A percentile compares a stretch with the other conserved stretches of the same genome.
Conservation (phyloP, 2,329 filamentous ascomycete genomes). For the Penicillium sp. region DNA sequence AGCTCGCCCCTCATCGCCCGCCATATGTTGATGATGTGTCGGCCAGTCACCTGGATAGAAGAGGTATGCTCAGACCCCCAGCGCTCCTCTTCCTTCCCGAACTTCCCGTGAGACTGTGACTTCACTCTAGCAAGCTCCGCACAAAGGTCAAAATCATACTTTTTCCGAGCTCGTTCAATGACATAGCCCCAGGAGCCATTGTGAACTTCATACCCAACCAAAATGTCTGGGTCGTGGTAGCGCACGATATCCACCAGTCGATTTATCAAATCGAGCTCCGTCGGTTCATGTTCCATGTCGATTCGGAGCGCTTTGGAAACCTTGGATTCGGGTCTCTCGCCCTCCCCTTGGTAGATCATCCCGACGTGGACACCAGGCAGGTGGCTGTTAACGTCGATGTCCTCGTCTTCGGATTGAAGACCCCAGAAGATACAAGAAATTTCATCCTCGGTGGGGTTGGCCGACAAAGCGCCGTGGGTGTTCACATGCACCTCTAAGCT, state of each 20-base stretch:
- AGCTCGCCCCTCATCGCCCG: constrained; percentile 91
- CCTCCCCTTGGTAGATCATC: constrained; percentile 65
- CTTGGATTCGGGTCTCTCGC: constrained; percentile 55
- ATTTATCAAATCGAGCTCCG: constrained; percentile 79
- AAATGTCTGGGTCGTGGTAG: constrained; percentile 77
- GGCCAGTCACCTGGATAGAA: constrained; percentile 83
- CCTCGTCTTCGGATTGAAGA: constrained; percentile 68
- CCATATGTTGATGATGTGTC: constrained; percentile 97
- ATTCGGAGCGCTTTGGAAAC: constrained; percentile 59
- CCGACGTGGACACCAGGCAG: constrained; percentile 58
- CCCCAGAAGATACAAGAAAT: constrained; percentile 88
- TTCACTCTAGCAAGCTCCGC: constrained; percentile 90
- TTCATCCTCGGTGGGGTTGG: constrained; percentile 87
- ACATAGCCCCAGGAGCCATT: constrained; percentile 92
- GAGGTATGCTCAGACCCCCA: constrained; percentile 96
- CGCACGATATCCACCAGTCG: constrained; percentile 84
- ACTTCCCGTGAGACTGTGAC: constrained; percentile 72
- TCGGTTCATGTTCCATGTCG: constrained; percentile 67
- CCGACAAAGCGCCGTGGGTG: constrained; percentile 71
- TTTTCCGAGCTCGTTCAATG: constrained; percentile 78
- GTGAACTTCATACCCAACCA: constrained; percentile 93
- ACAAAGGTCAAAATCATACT: constrained; percentile 86
- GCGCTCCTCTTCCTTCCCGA: constrained; percentile 77
- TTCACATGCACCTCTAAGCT: constrained; percentile 91
- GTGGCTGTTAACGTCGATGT: constrained; percentile 47